phyloP scores from a whole-genome alignment of 2,329 filamentous ascomycete species.

The Talaromyces albobiverticillius region DNA sequence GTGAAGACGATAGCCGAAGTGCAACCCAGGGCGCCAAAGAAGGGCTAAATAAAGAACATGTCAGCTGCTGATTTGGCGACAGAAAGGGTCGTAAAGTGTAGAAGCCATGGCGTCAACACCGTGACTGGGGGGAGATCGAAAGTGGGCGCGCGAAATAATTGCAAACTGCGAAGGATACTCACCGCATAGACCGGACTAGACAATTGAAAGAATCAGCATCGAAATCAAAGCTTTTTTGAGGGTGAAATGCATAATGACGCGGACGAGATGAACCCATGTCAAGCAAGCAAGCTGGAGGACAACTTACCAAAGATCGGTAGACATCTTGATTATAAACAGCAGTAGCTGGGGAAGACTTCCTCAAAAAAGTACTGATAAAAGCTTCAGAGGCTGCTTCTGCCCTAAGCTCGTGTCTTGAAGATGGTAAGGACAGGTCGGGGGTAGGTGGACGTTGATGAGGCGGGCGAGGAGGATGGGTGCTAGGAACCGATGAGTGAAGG shows the following conservation, averaged over 20 bases:
- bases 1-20: slow-evolving; percentile 94
- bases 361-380: too few species aligned
- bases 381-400: too few species aligned
- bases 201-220: slow-evolving; percentile 23
- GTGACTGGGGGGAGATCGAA: not conserved
- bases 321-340: slow-evolving; percentile 57
- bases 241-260: not conserved
- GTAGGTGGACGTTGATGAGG: slow-evolving; percentile 8
- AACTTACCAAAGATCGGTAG: slow-evolving; percentile 78
- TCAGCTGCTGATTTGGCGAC: slow-evolving; percentile 3
- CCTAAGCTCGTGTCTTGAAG: not conserved
- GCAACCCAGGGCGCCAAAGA: slow-evolving; percentile 98
- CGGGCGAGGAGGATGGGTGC: slow-evolving; percentile 1
- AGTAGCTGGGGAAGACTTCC: too few species aligned
- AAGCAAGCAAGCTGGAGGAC: slow-evolving; percentile 28
- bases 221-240: not conserved
- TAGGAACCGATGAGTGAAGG: slow-evolving; percentile 5
- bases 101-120: not conserved
- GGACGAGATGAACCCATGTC: too few species aligned
- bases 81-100: not conserved
- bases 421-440: not conserved
- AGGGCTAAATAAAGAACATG: slow-evolving; percentile 58
- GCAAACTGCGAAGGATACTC: slow-evolving; percentile 53
- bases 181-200: slow-evolving; percentile 96
- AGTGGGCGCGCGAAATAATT: not conserved